Conservation (phyloP, 2,329 filamentous ascomycete genomes). For the Pseudopyricularia javanii region DNA sequence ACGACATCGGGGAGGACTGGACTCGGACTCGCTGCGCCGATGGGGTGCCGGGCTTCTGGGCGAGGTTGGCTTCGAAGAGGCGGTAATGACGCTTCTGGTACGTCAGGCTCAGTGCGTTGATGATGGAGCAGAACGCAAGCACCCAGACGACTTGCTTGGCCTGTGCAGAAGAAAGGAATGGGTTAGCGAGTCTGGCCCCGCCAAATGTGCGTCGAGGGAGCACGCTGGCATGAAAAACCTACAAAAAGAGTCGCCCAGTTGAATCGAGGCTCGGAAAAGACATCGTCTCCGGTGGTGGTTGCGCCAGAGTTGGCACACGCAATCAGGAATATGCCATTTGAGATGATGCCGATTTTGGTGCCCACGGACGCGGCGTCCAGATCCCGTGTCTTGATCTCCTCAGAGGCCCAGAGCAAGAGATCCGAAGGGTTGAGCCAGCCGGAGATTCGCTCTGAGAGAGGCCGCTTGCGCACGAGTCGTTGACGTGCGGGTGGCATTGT, state of each 20-base stretch:
- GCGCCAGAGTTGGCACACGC: slow-evolving; percentile 64
- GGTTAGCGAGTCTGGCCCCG: not conserved
- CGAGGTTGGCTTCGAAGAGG: slow-evolving; percentile 78
- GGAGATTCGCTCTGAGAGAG: slow-evolving; percentile 69
- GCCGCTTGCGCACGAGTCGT: slow-evolving; percentile 73
- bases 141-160: slow-evolving; percentile 59
- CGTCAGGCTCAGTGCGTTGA: slow-evolving; percentile 75
- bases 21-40: slow-evolving; percentile 83
- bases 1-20: slow-evolving; percentile 62
- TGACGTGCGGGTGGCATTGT: slow-evolving; percentile 19
- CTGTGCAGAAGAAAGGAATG: slow-evolving; percentile 26
- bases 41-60: slow-evolving; percentile 62
- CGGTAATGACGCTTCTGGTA: slow-evolving; percentile 75
- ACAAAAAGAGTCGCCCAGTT: slow-evolving; percentile 52
- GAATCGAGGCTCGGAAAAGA: slow-evolving; percentile 57
- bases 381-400: slow-evolving; percentile 83
- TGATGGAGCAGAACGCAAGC: slow-evolving; percentile 51
- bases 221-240: slow-evolving; percentile 17
- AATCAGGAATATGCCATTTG: slow-evolving; percentile 73
- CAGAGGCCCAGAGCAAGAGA: slow-evolving; percentile 79
- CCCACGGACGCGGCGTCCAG: slow-evolving; percentile 78
- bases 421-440: slow-evolving; percentile 78
- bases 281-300: slow-evolving; percentile 46
- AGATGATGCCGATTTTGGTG: slow-evolving; percentile 57
- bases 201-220: not conserved